Conservation (phyloP, 1,284 basidiomycete genomes). For the Malassezia dermatis region DNA sequence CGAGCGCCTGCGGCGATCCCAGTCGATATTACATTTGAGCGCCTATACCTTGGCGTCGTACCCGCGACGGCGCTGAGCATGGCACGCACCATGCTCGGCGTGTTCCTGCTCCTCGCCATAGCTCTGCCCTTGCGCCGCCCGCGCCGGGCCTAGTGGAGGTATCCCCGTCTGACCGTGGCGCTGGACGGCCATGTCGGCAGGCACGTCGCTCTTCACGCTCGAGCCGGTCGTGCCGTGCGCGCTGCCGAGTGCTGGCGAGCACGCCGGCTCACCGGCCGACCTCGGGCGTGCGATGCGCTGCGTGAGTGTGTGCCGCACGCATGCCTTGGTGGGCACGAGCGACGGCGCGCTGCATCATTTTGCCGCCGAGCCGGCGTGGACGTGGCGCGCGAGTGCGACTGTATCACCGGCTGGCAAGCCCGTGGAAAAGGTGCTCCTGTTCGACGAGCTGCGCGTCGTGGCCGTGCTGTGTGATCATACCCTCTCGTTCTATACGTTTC, state of each 20-base stretch:
- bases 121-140: neutral
- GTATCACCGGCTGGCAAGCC: constrained; percentile 15
- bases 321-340: constrained; percentile 6
- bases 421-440: constrained; percentile 17
- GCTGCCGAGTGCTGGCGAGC: neutral
- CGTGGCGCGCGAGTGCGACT: neutral
- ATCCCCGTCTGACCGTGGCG: neutral
- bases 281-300: constrained; percentile 4
- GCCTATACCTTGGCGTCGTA: constrained; percentile 10
- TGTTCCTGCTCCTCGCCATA: neutral
- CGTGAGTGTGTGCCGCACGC: neutral
- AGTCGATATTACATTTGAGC: constrained; percentile 12
- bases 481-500: constrained; percentile 19
- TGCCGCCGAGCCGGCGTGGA: constrained; percentile 4
- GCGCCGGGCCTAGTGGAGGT: constrained; percentile 3
- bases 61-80: constrained; percentile 5
- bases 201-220: neutral
- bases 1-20: neutral
- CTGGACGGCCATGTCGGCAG: neutral
- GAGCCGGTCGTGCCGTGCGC: neutral
- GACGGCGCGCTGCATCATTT: constrained; percentile 9
- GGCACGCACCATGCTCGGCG: neutral
- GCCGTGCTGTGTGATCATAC: constrained; percentile 21
- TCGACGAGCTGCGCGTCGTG: constrained; percentile 1
- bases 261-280: constrained; percentile 4